Evolutionary conservation across 148 eudicot species (phyloP), one percentile per base, ranked within the genome.

Genomic region (Chenopodium suecicum): DNA sequence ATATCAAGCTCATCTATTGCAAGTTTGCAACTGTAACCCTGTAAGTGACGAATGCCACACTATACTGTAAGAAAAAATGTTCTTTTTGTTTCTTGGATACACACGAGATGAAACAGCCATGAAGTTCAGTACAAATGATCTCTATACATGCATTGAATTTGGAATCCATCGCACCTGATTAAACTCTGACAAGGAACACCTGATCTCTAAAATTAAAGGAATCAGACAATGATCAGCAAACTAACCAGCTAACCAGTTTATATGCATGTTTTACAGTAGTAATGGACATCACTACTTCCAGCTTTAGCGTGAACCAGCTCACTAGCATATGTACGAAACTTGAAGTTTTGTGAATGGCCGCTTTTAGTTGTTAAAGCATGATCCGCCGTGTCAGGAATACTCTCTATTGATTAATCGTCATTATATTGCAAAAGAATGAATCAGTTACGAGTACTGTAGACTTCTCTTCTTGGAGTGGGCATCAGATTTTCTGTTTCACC

Each of bases 401-500:
- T 67, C 27, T 73, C 29, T 78, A 52, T 73, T 29, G 25, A 48
- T 63, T 74, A 79, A 62, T 74, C 70, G 50, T 44, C 60, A 47
- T 78, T 74, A 66, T n/a, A 41, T 41, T 9, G 19, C 11, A 48
- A 17, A 69, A 80, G 12, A 58, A 62, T 80, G 82, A 41, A 77
- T 85, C 79, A 82, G 79, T 50, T 69, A 62, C 79, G 84, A 70
- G 82, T 85, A 46, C 80, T 80, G 80, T 85, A 85, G 68, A 82
- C 80, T 85, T 85, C 87, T 85, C 87, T 85, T 82, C 84, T 82
- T 4, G 87, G 84, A 34, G 84, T 85, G 37, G 77, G 62, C 79
- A 85, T 85, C 80, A 85, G 82, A 74, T 41, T 58, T 70, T 82
- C 87, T 85, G 87, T 67, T 82, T 72, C 50, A 81, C 46, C 79